Evolutionary conservation across 768 basidiomycete species (phyloP), one percentile per base, ranked within the genome.

Genomic region (Tulasnella sp.): DNA sequence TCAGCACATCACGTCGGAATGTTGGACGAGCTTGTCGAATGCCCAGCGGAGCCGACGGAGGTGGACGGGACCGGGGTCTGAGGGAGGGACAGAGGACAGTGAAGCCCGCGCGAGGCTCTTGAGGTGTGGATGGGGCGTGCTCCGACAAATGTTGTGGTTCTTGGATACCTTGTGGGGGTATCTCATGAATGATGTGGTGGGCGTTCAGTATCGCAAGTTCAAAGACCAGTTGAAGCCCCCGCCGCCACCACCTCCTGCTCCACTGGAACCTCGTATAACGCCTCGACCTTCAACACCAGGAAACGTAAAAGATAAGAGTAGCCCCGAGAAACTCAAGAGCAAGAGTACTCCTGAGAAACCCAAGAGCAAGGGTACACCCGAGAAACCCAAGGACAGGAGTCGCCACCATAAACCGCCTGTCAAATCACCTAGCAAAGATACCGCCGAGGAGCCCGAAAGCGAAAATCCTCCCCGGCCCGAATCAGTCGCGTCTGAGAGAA

Each of bases 91-190:
- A 4, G 87, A 85, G 0, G 93, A 93, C 83, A 69, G 64, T 31
- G 28, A 69, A 69, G 89, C 88, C 16, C 90, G 94, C 54, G 89
- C 90, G 80, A 88, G 88, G 76, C 88, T 96, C 28, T 87, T 95
- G 80, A 89, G 96, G 80, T 92, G 91, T 81, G 93, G 93, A 1
- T 98, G 96, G 96, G 95, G 94, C 1, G 90, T 93, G 42, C 93
- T 96, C 9, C 87, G 95, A 83, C 91, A 93, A 83, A 96, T 97
- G 96, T 90, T 92, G 60, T 97, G 95, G 95, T 97, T 96, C 84
- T 87, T 97, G 80, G 95, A 96, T 84, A 92, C 91, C 41, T 84
- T 98, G 2, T 86, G 94, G 78, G 92, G 91, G 14, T 97, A 98
- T 85, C 90, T 95, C 81, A 94, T 95, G 94, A 93, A 90, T 83